phyloP scores from a whole-genome alignment of 1,284 basidiomycete genomes.

The Ceratobasidium sp. region DNA sequence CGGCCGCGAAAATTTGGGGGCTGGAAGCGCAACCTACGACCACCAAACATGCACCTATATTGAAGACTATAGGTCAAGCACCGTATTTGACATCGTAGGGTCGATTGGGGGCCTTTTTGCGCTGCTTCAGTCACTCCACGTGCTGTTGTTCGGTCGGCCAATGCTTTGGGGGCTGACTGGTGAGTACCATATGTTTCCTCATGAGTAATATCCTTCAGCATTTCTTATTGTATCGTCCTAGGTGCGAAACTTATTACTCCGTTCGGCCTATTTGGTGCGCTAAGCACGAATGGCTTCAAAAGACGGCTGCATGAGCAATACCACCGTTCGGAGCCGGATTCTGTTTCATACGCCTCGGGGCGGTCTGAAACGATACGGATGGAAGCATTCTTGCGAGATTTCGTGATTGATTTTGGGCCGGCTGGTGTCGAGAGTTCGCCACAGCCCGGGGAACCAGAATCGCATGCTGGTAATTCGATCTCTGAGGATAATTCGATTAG shows the following conservation, averaged over 20 bases:
- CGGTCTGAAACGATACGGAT: slow-evolving; percentile 50
- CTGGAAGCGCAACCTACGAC: too few relatives aligned
- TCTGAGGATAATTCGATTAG: too few relatives aligned
- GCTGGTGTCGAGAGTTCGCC: background rate
- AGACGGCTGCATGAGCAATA: background rate
- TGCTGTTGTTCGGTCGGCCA: slow-evolving; percentile 22
- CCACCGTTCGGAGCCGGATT: background rate
- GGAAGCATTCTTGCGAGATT: slow-evolving; percentile 46
- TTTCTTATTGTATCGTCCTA: background rate
- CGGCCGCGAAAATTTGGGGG: too few relatives aligned
- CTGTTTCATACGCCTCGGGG: slow-evolving; percentile 46
- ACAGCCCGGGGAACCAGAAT: too few relatives aligned
- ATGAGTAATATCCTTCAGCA: background rate
- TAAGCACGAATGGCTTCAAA: slow-evolving; percentile 41
- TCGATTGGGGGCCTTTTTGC: slow-evolving; percentile 30
- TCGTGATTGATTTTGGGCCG: slow-evolving; percentile 28
- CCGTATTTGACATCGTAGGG: slow-evolving; percentile 8
- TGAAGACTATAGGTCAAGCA: slow-evolving; percentile 24
- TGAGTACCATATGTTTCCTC: background rate
- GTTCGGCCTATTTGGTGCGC: slow-evolving; percentile 39
- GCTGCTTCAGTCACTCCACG: background rate
- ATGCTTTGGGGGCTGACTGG: slow-evolving; percentile 19
- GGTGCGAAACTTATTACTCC: slow-evolving; percentile 34
- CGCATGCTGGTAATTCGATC: too few relatives aligned
- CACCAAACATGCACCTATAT: background rate